Evolutionary conservation across 1,139 yeast species (phyloP).

Genomic region (Meyerozyma sp.): DNA sequence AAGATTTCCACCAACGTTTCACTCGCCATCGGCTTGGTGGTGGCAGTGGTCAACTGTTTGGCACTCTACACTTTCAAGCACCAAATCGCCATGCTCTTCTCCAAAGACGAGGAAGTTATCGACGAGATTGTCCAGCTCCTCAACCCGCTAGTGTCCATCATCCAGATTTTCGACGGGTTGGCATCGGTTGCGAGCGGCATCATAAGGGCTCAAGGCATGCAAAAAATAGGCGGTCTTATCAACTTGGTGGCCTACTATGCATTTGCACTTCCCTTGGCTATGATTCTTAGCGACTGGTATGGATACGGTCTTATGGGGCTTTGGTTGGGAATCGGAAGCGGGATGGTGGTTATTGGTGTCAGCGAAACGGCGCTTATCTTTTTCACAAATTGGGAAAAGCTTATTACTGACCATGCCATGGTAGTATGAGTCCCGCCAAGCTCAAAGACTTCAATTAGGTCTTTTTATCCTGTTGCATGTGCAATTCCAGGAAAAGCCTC

Average conservation of each 20-base stretch:
- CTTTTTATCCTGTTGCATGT: too few species aligned
- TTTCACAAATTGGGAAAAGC: conserved; percentile 39
- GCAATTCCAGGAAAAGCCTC: too few species aligned
- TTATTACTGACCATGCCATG: conserved; percentile 12
- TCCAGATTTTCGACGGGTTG: conserved; percentile 75
- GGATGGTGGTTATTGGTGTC: conserved; percentile 63
- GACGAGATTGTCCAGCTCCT: conserved; percentile 43
- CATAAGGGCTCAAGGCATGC: conserved; percentile 82
- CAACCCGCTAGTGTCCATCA: conserved; percentile 62
- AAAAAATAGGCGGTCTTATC: conserved; percentile 74
- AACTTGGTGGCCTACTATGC: conserved; percentile 73
- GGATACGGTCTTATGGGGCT: conserved; percentile 60
- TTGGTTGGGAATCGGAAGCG: conserved; percentile 86
- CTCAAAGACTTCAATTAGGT: background rate
- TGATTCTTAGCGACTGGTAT: conserved; percentile 52
- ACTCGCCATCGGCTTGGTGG: conserved; percentile 48
- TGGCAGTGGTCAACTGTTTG: conserved; percentile 54
- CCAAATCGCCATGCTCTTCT: conserved; percentile 61
- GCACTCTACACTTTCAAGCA: conserved; percentile 47
- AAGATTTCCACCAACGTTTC: conserved; percentile 63
- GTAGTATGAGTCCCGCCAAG: background rate
- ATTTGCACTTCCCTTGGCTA: conserved; percentile 57
- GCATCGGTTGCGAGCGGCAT: conserved; percentile 85
- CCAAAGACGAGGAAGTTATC: conserved; percentile 64
- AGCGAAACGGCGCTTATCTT: conserved; percentile 44